These are phyloP conservation scores for Malania oleifera DNA, from an alignment of 164 flowering plant species.

Conservation along the genomic window DNA sequence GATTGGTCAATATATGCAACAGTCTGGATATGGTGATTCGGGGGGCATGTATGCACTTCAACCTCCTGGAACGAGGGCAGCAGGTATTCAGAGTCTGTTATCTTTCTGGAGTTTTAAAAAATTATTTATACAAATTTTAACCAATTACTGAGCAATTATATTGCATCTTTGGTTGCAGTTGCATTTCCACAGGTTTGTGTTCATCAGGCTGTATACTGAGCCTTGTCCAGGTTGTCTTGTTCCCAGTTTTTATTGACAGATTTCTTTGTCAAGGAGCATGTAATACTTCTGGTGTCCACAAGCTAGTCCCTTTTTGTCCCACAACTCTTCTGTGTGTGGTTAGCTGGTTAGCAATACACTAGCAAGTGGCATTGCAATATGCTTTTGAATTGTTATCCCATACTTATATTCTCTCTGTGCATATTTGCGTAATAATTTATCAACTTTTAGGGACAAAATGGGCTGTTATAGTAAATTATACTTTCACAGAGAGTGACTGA, in stretches of 20 bases:
- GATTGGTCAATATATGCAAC: not conserved
- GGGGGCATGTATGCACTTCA: constrained; percentile 3
- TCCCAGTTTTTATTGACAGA: not conserved
- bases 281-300: not conserved
- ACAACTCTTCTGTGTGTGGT: no score
- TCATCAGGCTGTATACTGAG: not conserved
- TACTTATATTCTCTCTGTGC: no score
- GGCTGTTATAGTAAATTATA: no score
- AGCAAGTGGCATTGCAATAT: no score
- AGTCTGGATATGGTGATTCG: not conserved
- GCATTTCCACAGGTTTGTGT: constrained; percentile 5
- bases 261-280: not conserved
- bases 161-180: not conserved
- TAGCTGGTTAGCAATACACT: no score
- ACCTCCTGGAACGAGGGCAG: constrained; percentile 3
- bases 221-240: not conserved
- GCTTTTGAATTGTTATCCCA: no score
- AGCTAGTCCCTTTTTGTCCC: no score
- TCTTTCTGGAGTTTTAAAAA: not conserved
- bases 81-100: not conserved
- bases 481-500: no score
- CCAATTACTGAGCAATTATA: not conserved
- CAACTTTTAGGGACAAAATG: no score
- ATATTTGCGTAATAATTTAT: no score
- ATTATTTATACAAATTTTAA: not conserved